Evolutionary conservation across 768 basidiomycete genomes (phyloP).

Genomic region (Naematelia encephala): DNA sequence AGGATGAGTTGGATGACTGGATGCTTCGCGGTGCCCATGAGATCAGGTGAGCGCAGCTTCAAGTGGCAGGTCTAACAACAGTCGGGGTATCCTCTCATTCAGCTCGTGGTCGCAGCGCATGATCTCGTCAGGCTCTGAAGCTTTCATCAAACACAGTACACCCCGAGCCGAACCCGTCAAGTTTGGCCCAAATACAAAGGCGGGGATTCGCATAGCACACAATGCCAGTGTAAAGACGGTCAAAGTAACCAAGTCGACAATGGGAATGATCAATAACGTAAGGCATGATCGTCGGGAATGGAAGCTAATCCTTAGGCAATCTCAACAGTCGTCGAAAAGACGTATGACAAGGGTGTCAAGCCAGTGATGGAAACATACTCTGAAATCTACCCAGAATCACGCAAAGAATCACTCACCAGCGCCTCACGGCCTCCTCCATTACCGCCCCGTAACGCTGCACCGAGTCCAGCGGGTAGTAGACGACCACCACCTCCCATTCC

Average conservation of each 20-base stretch:
- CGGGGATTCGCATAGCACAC: conserved; percentile 62
- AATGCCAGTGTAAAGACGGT: conserved; percentile 65
- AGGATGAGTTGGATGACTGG: conserved; percentile 66
- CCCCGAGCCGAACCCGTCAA: conserved; percentile 59
- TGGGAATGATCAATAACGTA: conserved; percentile 59
- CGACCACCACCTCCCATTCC: conserved; percentile 1
- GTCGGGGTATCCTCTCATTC: conserved; percentile 66
- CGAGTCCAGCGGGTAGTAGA: neutral
- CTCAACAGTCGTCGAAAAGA: conserved; percentile 32
- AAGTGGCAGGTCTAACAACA: conserved; percentile 36
- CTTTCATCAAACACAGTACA: conserved; percentile 61
- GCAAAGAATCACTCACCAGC: neutral
- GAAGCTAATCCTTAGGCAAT: conserved; percentile 28
- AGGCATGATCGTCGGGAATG: no score
- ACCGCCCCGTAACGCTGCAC: conserved; percentile 2
- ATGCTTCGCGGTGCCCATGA: conserved; percentile 61
- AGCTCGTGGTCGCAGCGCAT: conserved; percentile 64
- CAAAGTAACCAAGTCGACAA: conserved; percentile 63
- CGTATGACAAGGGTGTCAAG: conserved; percentile 20
- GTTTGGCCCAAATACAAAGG: conserved; percentile 62
- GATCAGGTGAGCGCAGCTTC: conserved; percentile 57
- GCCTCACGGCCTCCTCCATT: neutral
- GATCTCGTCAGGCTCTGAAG: conserved; percentile 61
- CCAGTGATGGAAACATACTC: conserved; percentile 16
- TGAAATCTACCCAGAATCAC: neutral